A percentile compares a stretch with the other conserved stretches of the same genome.
phyloP scores from a whole-genome alignment of 2,329 filamentous ascomycete species.

The Aspergillus sp. region DNA sequence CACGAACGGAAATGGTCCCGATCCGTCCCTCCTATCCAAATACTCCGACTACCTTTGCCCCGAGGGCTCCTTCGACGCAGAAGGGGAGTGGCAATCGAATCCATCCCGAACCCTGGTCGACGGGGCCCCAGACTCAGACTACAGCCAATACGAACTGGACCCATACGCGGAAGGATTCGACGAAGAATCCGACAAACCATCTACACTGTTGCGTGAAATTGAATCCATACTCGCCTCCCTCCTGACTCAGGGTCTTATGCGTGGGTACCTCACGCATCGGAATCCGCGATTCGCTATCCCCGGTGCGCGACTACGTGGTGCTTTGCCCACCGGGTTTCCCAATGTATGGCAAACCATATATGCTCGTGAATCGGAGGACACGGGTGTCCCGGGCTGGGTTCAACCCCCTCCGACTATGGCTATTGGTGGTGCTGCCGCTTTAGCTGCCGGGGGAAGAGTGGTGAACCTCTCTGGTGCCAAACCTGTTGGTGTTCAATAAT shows the following conservation, averaged over 20 bases:
- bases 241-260: conserved; percentile 75
- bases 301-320: conserved; percentile 56
- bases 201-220: conserved; percentile 60
- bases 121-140: conserved; percentile 28
- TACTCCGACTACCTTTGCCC: conserved; percentile 39
- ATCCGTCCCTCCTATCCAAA: conserved; percentile 21
- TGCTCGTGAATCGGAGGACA: conserved; percentile 59
- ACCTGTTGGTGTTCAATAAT: conserved; percentile 44
- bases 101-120: conserved; percentile 25
- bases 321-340: conserved; percentile 62
- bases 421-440: conserved; percentile 19
- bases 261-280: conserved; percentile 79
- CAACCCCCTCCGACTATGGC: conserved; percentile 32
- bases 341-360: conserved; percentile 68
- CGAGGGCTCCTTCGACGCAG: conserved; percentile 33
- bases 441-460: conserved; percentile 51
- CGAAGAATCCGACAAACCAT: conserved; percentile 23
- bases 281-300: conserved; percentile 78
- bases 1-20: conserved; percentile 7
- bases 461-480: conserved; percentile 58
- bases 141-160: conserved; percentile 50
- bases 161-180: conserved; percentile 52
- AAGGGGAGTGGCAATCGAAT: conserved; percentile 30
- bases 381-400: conserved; percentile 75
- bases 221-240: conserved; percentile 76